A percentile compares a stretch with the other conserved stretches of the same genome.
phyloP scores from a whole-genome alignment of 106 monocot genomes.

The Phalaenopsis equestris region DNA sequence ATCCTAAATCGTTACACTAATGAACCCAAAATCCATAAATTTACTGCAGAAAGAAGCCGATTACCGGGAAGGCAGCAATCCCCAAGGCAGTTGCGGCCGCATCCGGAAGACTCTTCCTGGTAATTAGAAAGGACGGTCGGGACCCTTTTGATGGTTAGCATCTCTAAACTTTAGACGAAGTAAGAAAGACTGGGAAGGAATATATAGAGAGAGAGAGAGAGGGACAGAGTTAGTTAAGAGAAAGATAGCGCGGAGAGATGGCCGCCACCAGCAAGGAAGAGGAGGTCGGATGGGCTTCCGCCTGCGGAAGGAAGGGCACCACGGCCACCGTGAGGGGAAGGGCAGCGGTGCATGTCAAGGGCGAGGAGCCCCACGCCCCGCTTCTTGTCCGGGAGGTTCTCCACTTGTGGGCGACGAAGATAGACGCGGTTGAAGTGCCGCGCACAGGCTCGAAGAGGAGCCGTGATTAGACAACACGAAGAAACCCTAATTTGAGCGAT shows the following conservation, averaged over 20 bases:
- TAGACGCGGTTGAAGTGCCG: slow-evolving; percentile 18
- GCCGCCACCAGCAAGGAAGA: slow-evolving; percentile 40
- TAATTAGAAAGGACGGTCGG: slow-evolving; percentile 13
- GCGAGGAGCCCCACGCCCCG: slow-evolving; percentile 6
- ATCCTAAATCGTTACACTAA: not conserved
- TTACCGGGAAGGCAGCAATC: slow-evolving; percentile 17
- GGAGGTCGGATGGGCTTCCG: slow-evolving; percentile 39
- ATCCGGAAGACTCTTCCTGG: slow-evolving; percentile 12
- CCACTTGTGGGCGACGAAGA: slow-evolving; percentile 23
- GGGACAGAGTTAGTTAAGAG: slow-evolving; percentile 6
- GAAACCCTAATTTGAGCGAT: not conserved
- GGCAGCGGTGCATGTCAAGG: slow-evolving; percentile 6
- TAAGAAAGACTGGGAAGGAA: slow-evolving; percentile 15
- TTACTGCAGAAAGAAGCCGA: not conserved
- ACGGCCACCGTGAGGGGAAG: slow-evolving; percentile 30
- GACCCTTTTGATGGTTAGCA: slow-evolving; percentile 16
- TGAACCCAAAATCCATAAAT: not conserved
- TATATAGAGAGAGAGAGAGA: not conserved
- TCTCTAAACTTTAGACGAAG: not conserved
- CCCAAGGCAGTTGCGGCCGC: slow-evolving; percentile 18
- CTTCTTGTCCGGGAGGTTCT: slow-evolving; percentile 14
- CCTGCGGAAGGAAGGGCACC: slow-evolving; percentile 52
- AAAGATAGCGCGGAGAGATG: slow-evolving; percentile 23
- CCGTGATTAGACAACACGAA: slow-evolving; percentile 21
- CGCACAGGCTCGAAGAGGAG: slow-evolving; percentile 18